A percentile compares a stretch with the other conserved stretches of the same genome.
Conservation (phyloP, 2,329 filamentous ascomycete genomes). For the Aspergillus phoenicis region DNA sequence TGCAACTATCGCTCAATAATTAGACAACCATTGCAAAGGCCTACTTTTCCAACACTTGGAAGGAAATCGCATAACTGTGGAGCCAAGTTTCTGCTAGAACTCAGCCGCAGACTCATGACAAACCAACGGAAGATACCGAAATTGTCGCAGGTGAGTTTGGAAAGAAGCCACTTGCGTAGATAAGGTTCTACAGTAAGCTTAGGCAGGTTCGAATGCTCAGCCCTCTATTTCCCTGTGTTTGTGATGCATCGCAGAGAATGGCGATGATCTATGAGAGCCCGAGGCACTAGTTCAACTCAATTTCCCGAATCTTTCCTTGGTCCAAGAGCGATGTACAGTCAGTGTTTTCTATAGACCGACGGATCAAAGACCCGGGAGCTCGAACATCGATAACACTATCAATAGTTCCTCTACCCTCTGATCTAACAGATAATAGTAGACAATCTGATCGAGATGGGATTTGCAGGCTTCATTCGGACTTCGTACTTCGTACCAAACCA, state of each 20-base stretch:
- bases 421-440: background rate
- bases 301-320: background rate
- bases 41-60: background rate
- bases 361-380: background rate
- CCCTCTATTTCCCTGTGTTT: background rate
- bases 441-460: background rate
- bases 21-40: background rate
- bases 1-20: background rate
- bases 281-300: slow-evolving; percentile 4
- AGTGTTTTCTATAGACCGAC: background rate
- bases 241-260: background rate
- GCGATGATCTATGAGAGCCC: background rate
- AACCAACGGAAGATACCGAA: background rate
- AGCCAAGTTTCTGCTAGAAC: background rate
- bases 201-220: background rate
- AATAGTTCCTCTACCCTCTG: background rate
- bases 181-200: background rate
- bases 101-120: background rate
- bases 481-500: background rate
- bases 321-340: background rate
- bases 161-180: background rate
- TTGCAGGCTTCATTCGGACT: background rate
- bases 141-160: background rate
- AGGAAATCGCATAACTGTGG: background rate
- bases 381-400: background rate